Evolutionary conservation across 1,139 yeast genomes (phyloP).

Genomic region (Pneumocystis carinii): DNA sequence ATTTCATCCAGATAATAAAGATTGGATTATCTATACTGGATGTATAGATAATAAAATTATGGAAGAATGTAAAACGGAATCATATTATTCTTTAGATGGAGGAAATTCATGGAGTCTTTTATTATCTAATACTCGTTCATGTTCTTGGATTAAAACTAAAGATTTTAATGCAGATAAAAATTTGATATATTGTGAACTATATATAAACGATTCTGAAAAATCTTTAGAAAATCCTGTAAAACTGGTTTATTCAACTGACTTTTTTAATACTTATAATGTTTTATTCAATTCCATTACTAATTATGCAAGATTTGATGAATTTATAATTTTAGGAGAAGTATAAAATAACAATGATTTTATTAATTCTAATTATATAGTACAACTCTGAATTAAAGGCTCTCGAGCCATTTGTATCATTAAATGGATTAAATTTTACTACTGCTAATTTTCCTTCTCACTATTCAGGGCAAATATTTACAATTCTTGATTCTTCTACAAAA

Average conservation of each 20-base stretch:
- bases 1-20: constrained; percentile 42
- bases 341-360: constrained; percentile 16
- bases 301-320: constrained; percentile 50
- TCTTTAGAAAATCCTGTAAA: constrained; percentile 15
- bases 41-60: constrained; percentile 40
- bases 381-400: constrained; percentile 30
- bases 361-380: constrained; percentile 16
- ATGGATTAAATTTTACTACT: constrained; percentile 66
- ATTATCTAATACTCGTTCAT: constrained; percentile 31
- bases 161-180: constrained; percentile 29
- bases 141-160: constrained; percentile 54
- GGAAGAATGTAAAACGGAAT: constrained; percentile 37
- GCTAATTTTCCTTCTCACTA: constrained; percentile 67
- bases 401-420: constrained; percentile 59
- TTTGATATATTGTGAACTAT: constrained; percentile 47
- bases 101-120: constrained; percentile 48
- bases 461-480: constrained; percentile 66
- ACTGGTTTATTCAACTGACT: constrained; percentile 40
- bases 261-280: constrained; percentile 30
- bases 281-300: constrained; percentile 46
- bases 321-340: constrained; percentile 50
- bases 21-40: constrained; percentile 60
- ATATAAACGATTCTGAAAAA: constrained; percentile 12
- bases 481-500: constrained; percentile 59
- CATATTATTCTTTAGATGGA: constrained; percentile 47